Evolutionary conservation across 305 asterid species (phyloP), one percentile per base, ranked within the genome.

Genomic region (Galium porrigens): DNA sequence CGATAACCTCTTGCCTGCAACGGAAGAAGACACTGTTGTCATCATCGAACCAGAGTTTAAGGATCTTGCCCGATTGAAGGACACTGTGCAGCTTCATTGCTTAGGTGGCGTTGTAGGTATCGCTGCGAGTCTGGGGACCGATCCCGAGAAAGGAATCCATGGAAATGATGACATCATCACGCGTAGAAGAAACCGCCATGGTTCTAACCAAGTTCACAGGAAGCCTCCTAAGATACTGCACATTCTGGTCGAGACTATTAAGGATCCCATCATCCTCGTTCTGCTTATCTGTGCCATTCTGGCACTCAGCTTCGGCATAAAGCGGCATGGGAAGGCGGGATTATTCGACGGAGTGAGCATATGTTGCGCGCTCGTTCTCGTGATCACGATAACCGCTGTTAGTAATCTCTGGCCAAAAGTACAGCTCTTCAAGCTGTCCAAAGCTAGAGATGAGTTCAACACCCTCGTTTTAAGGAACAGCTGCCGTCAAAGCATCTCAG

Each of bases 301-400:
- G 1, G 64, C 79, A 1, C 53, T 77, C 10, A 44, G 68, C 12
- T 74, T 71, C 22, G 82, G 79, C 0, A 1, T 71, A 0, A 71
- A 42, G 58, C 62, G 9, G 8, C 68, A 65, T 22, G 82, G 79
- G 8, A 22, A 9, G 0, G 55, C 42, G 48, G 79, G 82, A 51
- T 74, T 73, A 29, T 56, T 51, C 15, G 82, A 78, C 42, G 82
- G 79, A 15, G 70, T 67, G 3, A 63, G 69, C 55, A 71, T 74
- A 51, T 30, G 69, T 3, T 46, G 17, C 0, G 73, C 77, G 0
- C 46, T 71, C 61, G 56, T 71, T 68, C 58, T 78, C 17, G 77
- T 72, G 7, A 68, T 65, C 41, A 39, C 46, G 15, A 61, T 78
- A 20, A 67, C 70, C 25, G 34, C 75, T 32, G 29, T 4, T 4